Conservation (phyloP, 352 stramenopile genomes). For the Pythium brachiatum region DNA sequence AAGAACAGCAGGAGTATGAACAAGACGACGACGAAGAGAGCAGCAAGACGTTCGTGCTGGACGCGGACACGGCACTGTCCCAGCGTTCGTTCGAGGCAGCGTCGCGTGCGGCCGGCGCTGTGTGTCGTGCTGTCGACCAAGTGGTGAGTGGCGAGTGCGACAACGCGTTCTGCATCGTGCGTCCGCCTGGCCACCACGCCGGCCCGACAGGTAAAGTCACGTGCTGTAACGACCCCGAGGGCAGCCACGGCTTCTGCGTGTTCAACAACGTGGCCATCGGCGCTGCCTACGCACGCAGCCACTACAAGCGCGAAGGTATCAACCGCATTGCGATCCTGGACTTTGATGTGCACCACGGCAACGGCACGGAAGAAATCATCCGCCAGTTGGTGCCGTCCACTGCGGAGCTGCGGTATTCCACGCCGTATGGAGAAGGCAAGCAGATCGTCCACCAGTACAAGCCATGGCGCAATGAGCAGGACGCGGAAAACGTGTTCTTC, state of each 20-base stretch:
- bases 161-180: slow-evolving; percentile 96
- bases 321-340: slow-evolving; percentile 96
- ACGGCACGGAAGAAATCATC: slow-evolving; percentile 97
- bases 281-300: slow-evolving; percentile 92
- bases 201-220: slow-evolving; percentile 93
- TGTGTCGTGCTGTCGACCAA: slow-evolving; percentile 84
- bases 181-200: slow-evolving; percentile 97
- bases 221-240: slow-evolving; percentile 89
- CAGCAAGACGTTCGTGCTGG: slow-evolving; percentile 45
- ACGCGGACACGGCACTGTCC: slow-evolving; percentile 83
- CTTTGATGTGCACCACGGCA: slow-evolving; percentile 99
- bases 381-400: slow-evolving; percentile 88
- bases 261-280: slow-evolving; percentile 98
- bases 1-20: slow-evolving; percentile 18
- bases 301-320: slow-evolving; percentile 91
- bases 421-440: slow-evolving; percentile 88
- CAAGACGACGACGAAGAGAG: slow-evolving; percentile 34
- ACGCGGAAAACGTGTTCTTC: slow-evolving; percentile 96
- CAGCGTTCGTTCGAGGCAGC: slow-evolving; percentile 73
- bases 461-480: slow-evolving; percentile 94
- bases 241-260: slow-evolving; percentile 94
- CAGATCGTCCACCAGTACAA: slow-evolving; percentile 90
- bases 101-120: slow-evolving; percentile 72
- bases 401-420: slow-evolving; percentile 79
- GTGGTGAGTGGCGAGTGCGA: slow-evolving; percentile 85